phyloP scores from a whole-genome alignment of 2,329 filamentous ascomycete genomes.

The Colletotrichum orchidophilum region DNA sequence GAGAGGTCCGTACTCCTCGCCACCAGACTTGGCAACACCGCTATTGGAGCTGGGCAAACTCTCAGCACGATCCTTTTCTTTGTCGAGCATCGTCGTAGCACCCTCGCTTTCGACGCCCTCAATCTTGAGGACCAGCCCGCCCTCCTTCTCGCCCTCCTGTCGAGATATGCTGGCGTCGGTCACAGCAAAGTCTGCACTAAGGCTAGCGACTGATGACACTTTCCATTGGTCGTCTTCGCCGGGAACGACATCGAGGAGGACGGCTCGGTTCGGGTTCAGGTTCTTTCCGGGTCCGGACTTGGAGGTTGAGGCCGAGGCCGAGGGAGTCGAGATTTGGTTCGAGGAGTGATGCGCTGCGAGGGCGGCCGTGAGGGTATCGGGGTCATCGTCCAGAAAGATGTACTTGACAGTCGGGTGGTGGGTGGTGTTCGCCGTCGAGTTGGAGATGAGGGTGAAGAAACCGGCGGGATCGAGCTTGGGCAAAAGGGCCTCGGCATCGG shows the following conservation, averaged over 20 bases:
- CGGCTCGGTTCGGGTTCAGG: constrained; percentile 51
- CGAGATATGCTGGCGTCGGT: constrained; percentile 56
- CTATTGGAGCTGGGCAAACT: constrained; percentile 40
- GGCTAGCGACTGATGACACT: constrained; percentile 75
- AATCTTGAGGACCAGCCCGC: constrained; percentile 67
- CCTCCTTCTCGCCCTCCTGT: constrained; percentile 45
- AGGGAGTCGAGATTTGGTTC: constrained; percentile 35
- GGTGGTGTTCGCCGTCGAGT: constrained; percentile 76
- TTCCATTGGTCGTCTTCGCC: constrained; percentile 53
- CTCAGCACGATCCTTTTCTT: constrained; percentile 14
- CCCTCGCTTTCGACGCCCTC: constrained; percentile 59
- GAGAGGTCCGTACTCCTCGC: constrained; percentile 61
- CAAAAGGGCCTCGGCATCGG: neutral
- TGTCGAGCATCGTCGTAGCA: constrained; percentile 34
- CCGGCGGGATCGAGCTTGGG: constrained; percentile 32
- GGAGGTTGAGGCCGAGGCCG: constrained; percentile 42
- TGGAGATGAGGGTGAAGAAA: constrained; percentile 85
- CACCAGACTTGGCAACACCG: constrained; percentile 40
- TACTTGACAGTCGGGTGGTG: constrained; percentile 91
- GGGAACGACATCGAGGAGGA: constrained; percentile 65
- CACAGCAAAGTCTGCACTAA: constrained; percentile 78
- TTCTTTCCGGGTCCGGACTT: constrained; percentile 32
- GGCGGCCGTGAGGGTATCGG: constrained; percentile 76
- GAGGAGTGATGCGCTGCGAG: constrained; percentile 50
- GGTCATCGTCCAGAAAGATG: constrained; percentile 92